phyloP scores from a whole-genome alignment of 2,329 filamentous ascomycete species.

The Atkinsonella hypoxylon region DNA sequence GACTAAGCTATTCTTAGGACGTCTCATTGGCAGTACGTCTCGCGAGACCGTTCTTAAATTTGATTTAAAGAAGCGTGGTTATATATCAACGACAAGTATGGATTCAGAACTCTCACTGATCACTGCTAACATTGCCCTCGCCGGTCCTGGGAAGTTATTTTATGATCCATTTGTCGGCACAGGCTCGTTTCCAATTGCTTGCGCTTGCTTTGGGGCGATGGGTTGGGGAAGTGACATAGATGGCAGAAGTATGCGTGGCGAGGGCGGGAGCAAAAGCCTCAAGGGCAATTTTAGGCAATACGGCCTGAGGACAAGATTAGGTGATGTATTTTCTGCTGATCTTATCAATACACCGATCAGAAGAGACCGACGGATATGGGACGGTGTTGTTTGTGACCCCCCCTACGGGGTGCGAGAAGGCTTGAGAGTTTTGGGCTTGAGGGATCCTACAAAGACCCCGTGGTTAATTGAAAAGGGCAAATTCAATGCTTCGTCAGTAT shows the following conservation, averaged over 20 bases:
- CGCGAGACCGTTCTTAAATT: conserved; percentile 60
- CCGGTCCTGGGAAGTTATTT: conserved; percentile 70
- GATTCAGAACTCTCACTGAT: conserved; percentile 85
- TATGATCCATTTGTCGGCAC: conserved; percentile 96
- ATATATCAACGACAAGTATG: conserved; percentile 96
- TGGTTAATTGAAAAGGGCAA: conserved; percentile 58
- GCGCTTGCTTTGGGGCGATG: conserved; percentile 77
- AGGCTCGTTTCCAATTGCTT: conserved; percentile 82
- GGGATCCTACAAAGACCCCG: conserved; percentile 49
- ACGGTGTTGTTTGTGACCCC: conserved; percentile 90
- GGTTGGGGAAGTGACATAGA: conserved; percentile 89
- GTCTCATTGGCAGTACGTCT: conserved; percentile 53
- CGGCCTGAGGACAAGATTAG: conserved; percentile 48
- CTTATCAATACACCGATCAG: conserved; percentile 75
- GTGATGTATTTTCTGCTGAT: conserved; percentile 76
- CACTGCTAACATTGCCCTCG: conserved; percentile 82
- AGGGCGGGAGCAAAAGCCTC: conserved; percentile 38
- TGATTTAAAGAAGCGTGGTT: conserved; percentile 83
- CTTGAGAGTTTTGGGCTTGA: conserved; percentile 70
- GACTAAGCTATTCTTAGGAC: conserved; percentile 55
- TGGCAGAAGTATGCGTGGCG: conserved; percentile 72
- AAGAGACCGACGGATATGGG: conserved; percentile 47
- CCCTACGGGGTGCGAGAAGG: conserved; percentile 94
- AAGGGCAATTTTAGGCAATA: conserved; percentile 78
- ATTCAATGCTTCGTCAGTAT: conserved; percentile 52